Base-by-base conservation (phyloP, 2,329 filamentous ascomycete species). In the Pyricularia sp. region DNA sequence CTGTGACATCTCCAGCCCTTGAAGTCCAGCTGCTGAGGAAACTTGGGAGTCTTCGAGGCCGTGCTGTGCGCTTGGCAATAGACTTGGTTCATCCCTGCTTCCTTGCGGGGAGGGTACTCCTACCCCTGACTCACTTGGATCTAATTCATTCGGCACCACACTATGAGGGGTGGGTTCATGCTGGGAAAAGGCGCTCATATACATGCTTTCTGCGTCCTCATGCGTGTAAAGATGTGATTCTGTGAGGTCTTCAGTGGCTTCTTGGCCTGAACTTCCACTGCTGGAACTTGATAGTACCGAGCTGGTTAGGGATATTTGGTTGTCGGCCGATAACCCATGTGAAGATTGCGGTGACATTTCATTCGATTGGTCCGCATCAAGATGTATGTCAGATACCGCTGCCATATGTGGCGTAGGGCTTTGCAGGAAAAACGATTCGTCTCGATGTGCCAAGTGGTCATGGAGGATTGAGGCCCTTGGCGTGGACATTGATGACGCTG, bases 171-270 rank as follows among this genome's bases (percentile, higher is more conserved):
- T 72, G 2, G 72, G 71, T 40, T 76, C 73, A 1, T 75, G 73
- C 30, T 82, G 76, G 2, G 85, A 88, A 63, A 88, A 83, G 1
- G 86, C 86, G 67, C 86, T 93, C 86, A 92, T 88, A 70, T 94
- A 96, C 87, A 96, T 90, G 73, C 91, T 94, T 71, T 91, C 87
- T 0, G 89, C 90, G 67, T 93, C 89, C 67, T 91, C 88, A 66
- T 91, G 89, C 44, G 84, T 91, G 71, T 89, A 93, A 1, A 92
- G 71, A 55, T 84, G 87, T 5, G 90, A 93, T 67, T 84, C 78
- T 3, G 82, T 75, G 24, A 89, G 76, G 66, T 87, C 84, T 40
- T 84, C 79, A 13, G 73, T 67, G 57, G 65, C 70, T 35, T 75
- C 53, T 26, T 57, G 53, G 53, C 10, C 53, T 24, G 53, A 57